A percentile compares a stretch with the other conserved stretches of the same genome.
Conservation (phyloP, 1,284 basidiomycete species). For the Fomes fomentarius region DNA sequence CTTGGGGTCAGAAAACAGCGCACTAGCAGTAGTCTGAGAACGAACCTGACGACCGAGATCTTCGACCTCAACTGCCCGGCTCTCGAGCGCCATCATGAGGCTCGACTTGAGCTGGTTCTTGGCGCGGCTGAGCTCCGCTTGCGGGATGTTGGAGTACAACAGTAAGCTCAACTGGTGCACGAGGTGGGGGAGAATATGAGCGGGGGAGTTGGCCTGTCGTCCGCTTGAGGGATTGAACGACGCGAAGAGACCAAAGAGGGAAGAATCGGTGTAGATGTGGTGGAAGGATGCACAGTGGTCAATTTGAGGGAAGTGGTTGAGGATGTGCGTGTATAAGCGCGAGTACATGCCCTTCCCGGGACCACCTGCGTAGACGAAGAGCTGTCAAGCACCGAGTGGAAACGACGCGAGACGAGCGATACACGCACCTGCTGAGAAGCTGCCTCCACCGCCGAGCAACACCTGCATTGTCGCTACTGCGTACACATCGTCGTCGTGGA, state of each 20-base stretch:
- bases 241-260: slow-evolving; percentile 92
- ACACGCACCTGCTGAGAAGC: slow-evolving; percentile 85
- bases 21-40: background rate
- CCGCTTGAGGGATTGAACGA: slow-evolving; percentile 80
- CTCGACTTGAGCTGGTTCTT: slow-evolving; percentile 97
- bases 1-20: slow-evolving; percentile 13
- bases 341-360: slow-evolving; percentile 99
- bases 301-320: slow-evolving; percentile 93
- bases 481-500: slow-evolving; percentile 94
- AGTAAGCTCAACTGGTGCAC: slow-evolving; percentile 83
- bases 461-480: slow-evolving; percentile 95
- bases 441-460: slow-evolving; percentile 92
- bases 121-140: slow-evolving; percentile 79
- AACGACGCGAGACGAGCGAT: background rate
- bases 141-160: slow-evolving; percentile 67
- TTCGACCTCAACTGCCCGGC: slow-evolving; percentile 88
- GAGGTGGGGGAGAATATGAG: slow-evolving; percentile 83
- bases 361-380: slow-evolving; percentile 66
- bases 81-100: slow-evolving; percentile 96
- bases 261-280: slow-evolving; percentile 95
- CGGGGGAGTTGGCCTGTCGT: slow-evolving; percentile 63
- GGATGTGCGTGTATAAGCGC: slow-evolving; percentile 94
- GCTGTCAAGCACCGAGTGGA: slow-evolving; percentile 16
- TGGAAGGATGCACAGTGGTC: slow-evolving; percentile 99
- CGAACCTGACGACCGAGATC: slow-evolving; percentile 83